Percentiles rank a stretch among this genome's conserved stretches.
Conservation (phyloP, 331 rosid species). For the Rhamnella rubrinervis region DNA sequence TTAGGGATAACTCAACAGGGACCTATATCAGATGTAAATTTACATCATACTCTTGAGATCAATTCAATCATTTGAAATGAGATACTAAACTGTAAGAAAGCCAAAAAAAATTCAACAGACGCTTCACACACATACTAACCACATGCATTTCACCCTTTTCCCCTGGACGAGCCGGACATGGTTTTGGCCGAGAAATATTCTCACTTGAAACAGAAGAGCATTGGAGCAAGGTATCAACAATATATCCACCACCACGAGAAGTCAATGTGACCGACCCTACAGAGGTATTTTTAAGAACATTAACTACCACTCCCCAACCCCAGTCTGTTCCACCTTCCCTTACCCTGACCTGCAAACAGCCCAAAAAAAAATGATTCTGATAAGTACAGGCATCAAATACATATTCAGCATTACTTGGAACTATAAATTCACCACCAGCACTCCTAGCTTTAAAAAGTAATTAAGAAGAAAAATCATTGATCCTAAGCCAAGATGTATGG, state of each 20-base stretch:
- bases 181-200: slow-evolving; percentile 77
- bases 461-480: neutral
- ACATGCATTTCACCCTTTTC: slow-evolving; percentile 99
- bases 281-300: slow-evolving; percentile 81
- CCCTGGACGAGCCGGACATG: slow-evolving; percentile 92
- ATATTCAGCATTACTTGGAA: neutral
- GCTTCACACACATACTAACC: slow-evolving; percentile 46
- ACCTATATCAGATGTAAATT: slow-evolving; percentile 53
- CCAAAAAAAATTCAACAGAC: neutral
- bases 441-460: neutral
- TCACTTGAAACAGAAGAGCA: slow-evolving; percentile 85
- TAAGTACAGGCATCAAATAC: slow-evolving; percentile 8
- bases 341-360: slow-evolving; percentile 61
- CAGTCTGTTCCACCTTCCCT: slow-evolving; percentile 99
- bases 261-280: slow-evolving; percentile 32
- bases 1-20: slow-evolving; percentile 85
- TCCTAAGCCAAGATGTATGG: neutral
- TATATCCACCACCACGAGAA: slow-evolving; percentile 68
- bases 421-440: neutral
- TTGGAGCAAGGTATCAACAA: slow-evolving; percentile 89
- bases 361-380: slow-evolving; percentile 12
- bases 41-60: slow-evolving; percentile 14
- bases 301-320: slow-evolving; percentile 99
- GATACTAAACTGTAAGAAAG: neutral
- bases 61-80: slow-evolving; percentile 5